Conservation (phyloP, 2,329 filamentous ascomycete species). For the Aspergillus ustus region DNA sequence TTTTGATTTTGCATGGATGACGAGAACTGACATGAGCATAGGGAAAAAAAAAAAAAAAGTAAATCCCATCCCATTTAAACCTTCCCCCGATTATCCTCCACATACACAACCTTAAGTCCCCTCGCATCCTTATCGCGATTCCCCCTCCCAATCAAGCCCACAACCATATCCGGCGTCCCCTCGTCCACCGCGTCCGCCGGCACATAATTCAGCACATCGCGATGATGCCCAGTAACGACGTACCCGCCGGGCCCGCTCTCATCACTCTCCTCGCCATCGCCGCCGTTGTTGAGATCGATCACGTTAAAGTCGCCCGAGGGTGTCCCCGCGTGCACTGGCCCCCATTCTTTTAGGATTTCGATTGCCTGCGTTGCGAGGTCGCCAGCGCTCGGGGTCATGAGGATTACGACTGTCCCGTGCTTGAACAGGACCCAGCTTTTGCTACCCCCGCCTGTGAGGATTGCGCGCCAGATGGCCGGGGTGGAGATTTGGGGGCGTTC, state of each 20-base stretch:
- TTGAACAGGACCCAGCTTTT: constrained; percentile 19
- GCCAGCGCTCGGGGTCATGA: neutral
- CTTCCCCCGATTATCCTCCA: constrained; percentile 11
- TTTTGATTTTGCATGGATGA: too few species aligned
- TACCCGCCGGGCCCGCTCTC: neutral
- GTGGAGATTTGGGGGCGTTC: neutral
- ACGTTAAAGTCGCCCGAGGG: constrained; percentile 9
- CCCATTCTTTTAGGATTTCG: constrained; percentile 2
- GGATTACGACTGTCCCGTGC: constrained; percentile 11
- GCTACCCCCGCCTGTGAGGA: neutral
- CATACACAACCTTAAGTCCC: constrained; percentile 5
- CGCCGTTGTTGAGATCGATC: neutral
- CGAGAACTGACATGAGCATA: too few species aligned
- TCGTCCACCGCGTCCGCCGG: neutral
- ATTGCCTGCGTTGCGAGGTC: constrained; percentile 11
- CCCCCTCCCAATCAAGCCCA: constrained; percentile 10
- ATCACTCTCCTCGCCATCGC: too few species aligned
- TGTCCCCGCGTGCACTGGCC: neutral
- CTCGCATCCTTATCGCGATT: constrained; percentile 9
- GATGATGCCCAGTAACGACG: constrained; percentile 11
- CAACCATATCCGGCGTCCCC: neutral
- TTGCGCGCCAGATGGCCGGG: neutral
- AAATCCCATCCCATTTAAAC: neutral
- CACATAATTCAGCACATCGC: constrained; percentile 13
- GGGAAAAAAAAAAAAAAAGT: too few species aligned